Evolutionary conservation across 805 yeast genomes (phyloP), one percentile per base, ranked within the genome.

Genomic region (Candida nonsorbophila): DNA sequence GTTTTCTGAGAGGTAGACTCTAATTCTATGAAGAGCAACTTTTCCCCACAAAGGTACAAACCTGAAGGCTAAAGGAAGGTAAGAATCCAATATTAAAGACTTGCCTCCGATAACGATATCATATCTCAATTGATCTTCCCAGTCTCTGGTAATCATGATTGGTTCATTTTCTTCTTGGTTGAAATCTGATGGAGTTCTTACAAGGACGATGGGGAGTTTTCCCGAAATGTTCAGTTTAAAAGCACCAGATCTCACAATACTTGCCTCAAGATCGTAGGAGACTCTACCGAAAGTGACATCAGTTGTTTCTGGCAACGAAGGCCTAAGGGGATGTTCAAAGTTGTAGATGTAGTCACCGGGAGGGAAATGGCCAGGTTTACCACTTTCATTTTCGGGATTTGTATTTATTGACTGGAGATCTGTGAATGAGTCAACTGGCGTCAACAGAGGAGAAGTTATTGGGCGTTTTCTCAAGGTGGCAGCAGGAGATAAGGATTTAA

Each of bases 261-360:
- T 53, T 1, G 88, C 87, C 34, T 80, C 83, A 24, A 92, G 61
- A 25, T 52, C 55, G 57, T 94, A 92, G 20, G 56, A 49, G 3
- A 87, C 94, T 9, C 73, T 67, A 2, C 98, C 98, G 56, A 85
- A 87, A 5, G 87, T 77, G 9, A 85, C 85, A 20, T 62, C 58
- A 3, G 82, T 70, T 0, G 94, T 49, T 52, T 92, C 98, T 0
- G 97, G 97, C 16, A 79, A 65, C 9, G 83, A 75, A 7, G 88
- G 73, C 5, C 84, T 90, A 16, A 92, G 67, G 5, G 94, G 80
- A 34, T 87, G 84, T 54, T 92, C 98, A 54, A 92, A 90, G 35
- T 85, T 82, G 62, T 90, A 92, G 25, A 86, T 70, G 49, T 92
- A 92, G 46, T 88, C 97, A 13, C 97, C 98, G 0, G 94, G 86